A percentile compares a stretch with the other conserved stretches of the same genome.
Evolutionary conservation across 148 eudicot species (phyloP).

Genomic region (Chenopodium quinoa): DNA sequence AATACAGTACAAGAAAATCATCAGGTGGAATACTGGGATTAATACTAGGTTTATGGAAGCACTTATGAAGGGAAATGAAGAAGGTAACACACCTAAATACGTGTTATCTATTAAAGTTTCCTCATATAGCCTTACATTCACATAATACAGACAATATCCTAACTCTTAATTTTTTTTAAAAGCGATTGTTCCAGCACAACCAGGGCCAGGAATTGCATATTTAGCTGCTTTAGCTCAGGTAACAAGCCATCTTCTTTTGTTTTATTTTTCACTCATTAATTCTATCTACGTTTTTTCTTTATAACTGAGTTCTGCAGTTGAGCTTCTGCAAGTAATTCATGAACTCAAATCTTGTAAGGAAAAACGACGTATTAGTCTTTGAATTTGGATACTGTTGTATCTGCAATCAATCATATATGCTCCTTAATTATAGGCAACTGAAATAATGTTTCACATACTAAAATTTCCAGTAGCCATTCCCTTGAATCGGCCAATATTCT

Average conservation of each 20-base stretch:
- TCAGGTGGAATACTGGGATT: constrained; percentile 33
- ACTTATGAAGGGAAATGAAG: constrained; percentile 5
- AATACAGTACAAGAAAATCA: neutral
- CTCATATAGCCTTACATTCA: neutral
- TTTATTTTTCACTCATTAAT: neutral
- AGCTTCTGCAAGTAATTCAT: neutral
- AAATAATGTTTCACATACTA: no score
- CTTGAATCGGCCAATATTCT: no score
- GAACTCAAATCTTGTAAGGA: neutral
- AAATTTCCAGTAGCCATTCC: no score
- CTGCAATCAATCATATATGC: no score
- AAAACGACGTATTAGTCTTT: neutral
- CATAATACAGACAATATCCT: neutral
- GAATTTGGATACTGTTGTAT: no score
- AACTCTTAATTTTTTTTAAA: neutral
- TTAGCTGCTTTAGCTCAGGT: neutral
- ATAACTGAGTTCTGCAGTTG: neutral
- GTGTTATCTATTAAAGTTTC: neutral
- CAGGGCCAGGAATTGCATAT: neutral
- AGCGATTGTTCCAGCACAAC: neutral
- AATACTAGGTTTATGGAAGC: constrained; percentile 28
- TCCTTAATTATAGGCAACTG: no score
- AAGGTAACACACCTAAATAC: constrained; percentile 6
- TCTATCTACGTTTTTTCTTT: neutral
- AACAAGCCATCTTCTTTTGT: neutral